phyloP scores from a whole-genome alignment of 2,329 filamentous ascomycete species.

The Pseudogymnoascus sp. region DNA sequence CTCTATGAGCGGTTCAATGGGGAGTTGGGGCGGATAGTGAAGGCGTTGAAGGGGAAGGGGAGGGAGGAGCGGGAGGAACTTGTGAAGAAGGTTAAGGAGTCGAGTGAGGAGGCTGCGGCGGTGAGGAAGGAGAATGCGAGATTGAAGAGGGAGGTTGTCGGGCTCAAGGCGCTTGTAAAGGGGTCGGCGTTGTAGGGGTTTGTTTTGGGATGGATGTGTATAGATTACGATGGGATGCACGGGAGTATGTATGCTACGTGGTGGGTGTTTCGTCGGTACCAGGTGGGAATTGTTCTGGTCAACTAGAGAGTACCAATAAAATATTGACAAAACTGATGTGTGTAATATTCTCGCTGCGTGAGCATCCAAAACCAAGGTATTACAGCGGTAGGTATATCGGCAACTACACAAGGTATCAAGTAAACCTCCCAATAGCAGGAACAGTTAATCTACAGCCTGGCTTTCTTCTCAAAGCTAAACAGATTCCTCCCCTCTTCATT shows the following conservation, averaged over 20 bases:
- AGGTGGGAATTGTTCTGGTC: neutral
- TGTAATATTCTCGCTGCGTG: neutral
- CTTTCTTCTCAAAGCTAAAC: constrained; percentile 27
- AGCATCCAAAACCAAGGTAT: neutral
- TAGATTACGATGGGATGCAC: constrained; percentile 7
- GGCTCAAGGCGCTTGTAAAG: constrained; percentile 17
- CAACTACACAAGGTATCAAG: neutral
- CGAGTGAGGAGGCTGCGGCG: constrained; percentile 66
- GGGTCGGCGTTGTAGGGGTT: constrained; percentile 1
- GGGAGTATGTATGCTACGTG: constrained; percentile 5
- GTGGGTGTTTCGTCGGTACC: neutral
- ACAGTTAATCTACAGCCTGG: constrained; percentile 16
- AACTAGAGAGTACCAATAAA: constrained; percentile 1
- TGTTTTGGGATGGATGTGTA: neutral
- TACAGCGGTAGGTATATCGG: neutral
- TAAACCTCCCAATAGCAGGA: neutral
- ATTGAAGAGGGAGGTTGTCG: constrained; percentile 69
- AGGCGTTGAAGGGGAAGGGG: constrained; percentile 60
- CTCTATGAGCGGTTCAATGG: constrained; percentile 87
- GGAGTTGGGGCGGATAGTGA: constrained; percentile 77
- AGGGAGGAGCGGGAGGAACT: constrained; percentile 75
- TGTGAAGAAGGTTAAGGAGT: constrained; percentile 59
- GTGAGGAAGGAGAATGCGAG: constrained; percentile 79
- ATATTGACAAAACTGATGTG: neutral
- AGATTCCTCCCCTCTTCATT: constrained; percentile 30